Evolutionary conservation across 2,329 filamentous ascomycete species (phyloP), one percentile per base, ranked within the genome.

Genomic region (Aspergillus fijiensis): DNA sequence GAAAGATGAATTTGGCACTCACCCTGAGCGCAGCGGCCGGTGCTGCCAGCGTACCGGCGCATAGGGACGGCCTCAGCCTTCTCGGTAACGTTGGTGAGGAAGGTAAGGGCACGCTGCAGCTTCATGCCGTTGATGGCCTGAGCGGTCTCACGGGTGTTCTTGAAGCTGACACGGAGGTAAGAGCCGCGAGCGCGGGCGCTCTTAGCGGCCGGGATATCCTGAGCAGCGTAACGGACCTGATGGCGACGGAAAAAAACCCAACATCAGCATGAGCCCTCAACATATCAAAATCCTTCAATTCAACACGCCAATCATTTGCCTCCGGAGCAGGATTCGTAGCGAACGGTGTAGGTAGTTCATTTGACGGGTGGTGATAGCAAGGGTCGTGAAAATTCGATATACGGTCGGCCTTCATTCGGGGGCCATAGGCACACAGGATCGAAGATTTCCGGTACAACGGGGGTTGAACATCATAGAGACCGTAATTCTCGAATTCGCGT

Each of bases 51-150:
- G 82, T 96, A 99, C 84, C 95, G 89, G 84, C 96, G 91, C 90
- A 99, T 96, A 78, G 95, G 94, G 74, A 99, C 90, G 70, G 92
- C 94, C 89, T 99, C 95, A 83, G 89, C 91, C 87, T 99, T 92
- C 83, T 89, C 90, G 83, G 91, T 87, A 76, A 99, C 95, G 82
- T 99, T 98, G 86, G 96, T 91, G 79, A 99, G 91, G 89, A 96
- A 99, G 79, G 89, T 88, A 73, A 97, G 84, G 76, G 95, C 95
- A 79, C 95, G 93, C 84, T 92, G 86, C 78, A 98, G 81, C 87
- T 97, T 97, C 92, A 92, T 96, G 84, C 94, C 94, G 84, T 95
- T 98, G 88, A 99, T 96, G 77, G 93, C 93, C 87, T 98, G 95
- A 70, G 96, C 95, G 72, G 94, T 97, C 87, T 99, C 96, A 79